A percentile compares a stretch with the other conserved stretches of the same genome.
phyloP scores from a whole-genome alignment of 2,329 filamentous ascomycete genomes.

The Simplicillium sp. region DNA sequence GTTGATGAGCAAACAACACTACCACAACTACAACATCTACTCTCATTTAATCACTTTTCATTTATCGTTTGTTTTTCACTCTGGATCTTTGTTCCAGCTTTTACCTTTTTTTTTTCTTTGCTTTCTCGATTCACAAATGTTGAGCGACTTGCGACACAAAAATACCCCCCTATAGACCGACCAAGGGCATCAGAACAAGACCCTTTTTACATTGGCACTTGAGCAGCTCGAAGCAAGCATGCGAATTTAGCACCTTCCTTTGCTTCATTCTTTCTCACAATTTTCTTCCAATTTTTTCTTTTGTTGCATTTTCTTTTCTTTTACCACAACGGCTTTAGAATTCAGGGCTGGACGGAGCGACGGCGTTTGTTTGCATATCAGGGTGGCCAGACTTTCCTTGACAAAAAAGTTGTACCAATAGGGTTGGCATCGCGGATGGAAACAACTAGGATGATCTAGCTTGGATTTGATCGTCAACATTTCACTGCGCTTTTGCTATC shows the following conservation, averaged over 20 bases:
- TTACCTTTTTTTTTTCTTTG: conserved; percentile 2
- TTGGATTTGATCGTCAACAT: too few relatives aligned
- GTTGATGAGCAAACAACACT: background rate
- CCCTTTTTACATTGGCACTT: too few relatives aligned
- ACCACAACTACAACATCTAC: conserved; percentile 1
- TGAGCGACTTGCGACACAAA: conserved; percentile 4
- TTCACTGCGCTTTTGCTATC: too few relatives aligned
- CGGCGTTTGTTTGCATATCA: background rate
- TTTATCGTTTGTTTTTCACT: conserved; percentile 5
- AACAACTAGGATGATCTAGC: too few relatives aligned
- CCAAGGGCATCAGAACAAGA: background rate
- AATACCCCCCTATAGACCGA: conserved; percentile 7
- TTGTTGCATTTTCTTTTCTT: conserved; percentile 2
- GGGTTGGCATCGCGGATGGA: too few relatives aligned
- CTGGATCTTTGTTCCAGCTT: conserved; percentile 1
- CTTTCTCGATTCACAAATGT: conserved; percentile 1
- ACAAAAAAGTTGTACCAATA: background rate
- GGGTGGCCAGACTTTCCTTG: background rate
- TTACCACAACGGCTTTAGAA: background rate
- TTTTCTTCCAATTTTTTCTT: conserved; percentile 1
- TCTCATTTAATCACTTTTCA: conserved; percentile 6
- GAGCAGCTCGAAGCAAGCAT: background rate
- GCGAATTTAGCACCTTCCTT: background rate
- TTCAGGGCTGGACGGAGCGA: too few relatives aligned
- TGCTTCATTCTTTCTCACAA: too few relatives aligned